phyloP scores from a whole-genome alignment of 257 asterid species.

The Ligustrum vulgare region DNA sequence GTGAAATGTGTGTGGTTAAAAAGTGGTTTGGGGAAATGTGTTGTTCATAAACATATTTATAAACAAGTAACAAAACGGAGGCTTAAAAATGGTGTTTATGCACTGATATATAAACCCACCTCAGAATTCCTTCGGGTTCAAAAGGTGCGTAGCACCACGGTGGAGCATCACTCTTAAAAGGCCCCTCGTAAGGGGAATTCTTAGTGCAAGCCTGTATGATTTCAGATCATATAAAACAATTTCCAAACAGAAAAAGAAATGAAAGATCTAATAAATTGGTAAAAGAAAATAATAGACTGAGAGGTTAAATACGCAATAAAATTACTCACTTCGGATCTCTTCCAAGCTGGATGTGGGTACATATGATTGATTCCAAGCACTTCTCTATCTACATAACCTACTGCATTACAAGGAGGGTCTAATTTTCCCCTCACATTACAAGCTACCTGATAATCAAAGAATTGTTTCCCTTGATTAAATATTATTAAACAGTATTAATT shows the following conservation, averaged over 20 bases:
- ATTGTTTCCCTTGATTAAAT: neutral
- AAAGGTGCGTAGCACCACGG: slow-evolving; percentile 76
- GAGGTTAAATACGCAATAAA: neutral
- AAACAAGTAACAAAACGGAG: too few relatives aligned
- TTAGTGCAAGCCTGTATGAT: slow-evolving; percentile 60
- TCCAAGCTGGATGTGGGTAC: slow-evolving; percentile 79
- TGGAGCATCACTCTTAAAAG: slow-evolving; percentile 64
- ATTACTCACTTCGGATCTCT: slow-evolving; percentile 59
- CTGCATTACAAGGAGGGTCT: slow-evolving; percentile 81
- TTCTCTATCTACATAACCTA: slow-evolving; percentile 66
- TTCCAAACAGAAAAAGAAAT: neutral
- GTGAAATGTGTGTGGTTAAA: too few relatives aligned
- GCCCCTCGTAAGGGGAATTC: slow-evolving; percentile 62
- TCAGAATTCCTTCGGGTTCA: slow-evolving; percentile 82
- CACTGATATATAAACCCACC: slow-evolving; percentile 33
- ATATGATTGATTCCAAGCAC: slow-evolving; percentile 72
- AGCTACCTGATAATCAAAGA: slow-evolving; percentile 40
- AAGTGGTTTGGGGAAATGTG: too few relatives aligned
- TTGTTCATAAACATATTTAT: too few relatives aligned
- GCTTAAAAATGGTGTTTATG: neutral
- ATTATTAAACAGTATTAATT: neutral
- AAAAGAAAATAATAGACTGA: neutral
- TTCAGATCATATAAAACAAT: slow-evolving; percentile 11
- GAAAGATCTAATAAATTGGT: neutral
- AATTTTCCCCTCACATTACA: slow-evolving; percentile 64